Evolutionary conservation across 2,329 filamentous ascomycete genomes (phyloP), one percentile per base, ranked within the genome.

Genomic region (Thielaviopsis punctulata): DNA sequence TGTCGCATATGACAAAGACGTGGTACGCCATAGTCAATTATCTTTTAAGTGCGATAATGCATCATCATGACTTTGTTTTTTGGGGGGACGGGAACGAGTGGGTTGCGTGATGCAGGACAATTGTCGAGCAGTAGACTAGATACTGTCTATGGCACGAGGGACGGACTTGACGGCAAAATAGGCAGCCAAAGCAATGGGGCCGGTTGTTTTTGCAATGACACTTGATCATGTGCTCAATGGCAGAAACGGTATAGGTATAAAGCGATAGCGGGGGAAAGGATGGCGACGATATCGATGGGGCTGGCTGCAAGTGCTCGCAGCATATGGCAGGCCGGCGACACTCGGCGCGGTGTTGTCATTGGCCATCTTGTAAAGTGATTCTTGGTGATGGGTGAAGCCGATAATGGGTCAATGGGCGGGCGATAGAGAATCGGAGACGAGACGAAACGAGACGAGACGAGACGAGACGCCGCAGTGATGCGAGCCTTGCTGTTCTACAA

Each of bases 241-340:
- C 18, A 25, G 45, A 13, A 18, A 15, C 30, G 30, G 30, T 15
- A 47, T 13, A n/a, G 6, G 13, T 10, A 41, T 21, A 41, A 23
- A 33, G 23, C 33, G 36, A 36, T 27, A 39, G 36, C 30, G 45
- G 45, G 45, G 10, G n/a, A 24, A 18, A 48, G 9, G 45, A 21
- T 24, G 23, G 45, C n/a, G n/a, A n/a, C n/a, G n/a, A n/a, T n/a
- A n/a, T n/a, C n/a, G 30, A 36, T 36, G 30, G 24, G 19, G 33
- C 43, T 30, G 19, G 48, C 18, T 47, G 45, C 9, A 18, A 23
- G 30, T n/a, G 23, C 33, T 18, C 30, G 18, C 13, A 36, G 44
- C 41, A 45, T 18, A 49, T n/a, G n/a, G n/a, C n/a, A n/a, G n/a
- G n/a, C n/a, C n/a, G 48, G 36, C 48, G 33, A 49, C 48, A 54